Evolutionary conservation across 306 rosid species (phyloP).

Genomic region (Malus fusca): DNA sequence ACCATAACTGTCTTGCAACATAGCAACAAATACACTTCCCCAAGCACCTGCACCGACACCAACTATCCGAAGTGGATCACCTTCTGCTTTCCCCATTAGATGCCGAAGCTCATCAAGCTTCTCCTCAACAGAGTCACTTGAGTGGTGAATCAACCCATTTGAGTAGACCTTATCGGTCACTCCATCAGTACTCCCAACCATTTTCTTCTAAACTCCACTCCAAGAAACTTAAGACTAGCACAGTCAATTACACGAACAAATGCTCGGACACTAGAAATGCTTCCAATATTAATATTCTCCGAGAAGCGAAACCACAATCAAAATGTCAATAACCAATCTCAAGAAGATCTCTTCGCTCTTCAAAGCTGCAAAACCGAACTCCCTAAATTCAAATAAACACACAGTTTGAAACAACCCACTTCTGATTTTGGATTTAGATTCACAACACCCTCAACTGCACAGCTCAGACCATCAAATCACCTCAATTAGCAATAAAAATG

Average conservation of each 20-base stretch:
- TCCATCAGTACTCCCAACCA: slow-evolving; percentile 33
- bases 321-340: neutral
- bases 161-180: slow-evolving; percentile 15
- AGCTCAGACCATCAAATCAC: neutral
- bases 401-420: neutral
- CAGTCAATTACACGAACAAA: neutral
- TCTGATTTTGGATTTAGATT: neutral
- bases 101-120: slow-evolving; percentile 76
- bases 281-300: neutral
- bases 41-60: slow-evolving; percentile 98
- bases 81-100: slow-evolving; percentile 63
- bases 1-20: slow-evolving; percentile 83
- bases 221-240: neutral
- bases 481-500: neutral
- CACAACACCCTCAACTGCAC: neutral
- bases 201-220: slow-evolving; percentile 18
- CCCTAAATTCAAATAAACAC: neutral
- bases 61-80: slow-evolving; percentile 83
- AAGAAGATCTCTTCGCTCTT: neutral
- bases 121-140: slow-evolving; percentile 53
- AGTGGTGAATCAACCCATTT: slow-evolving; percentile 38
- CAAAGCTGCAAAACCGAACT: neutral
- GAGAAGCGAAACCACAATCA: neutral
- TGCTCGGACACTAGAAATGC: neutral
- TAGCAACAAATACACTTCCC: slow-evolving; percentile 90